Evolutionary conservation across 352 stramenopile genomes (phyloP), one percentile per base, ranked within the genome.

Genomic region (Pythium phragmiticola): DNA sequence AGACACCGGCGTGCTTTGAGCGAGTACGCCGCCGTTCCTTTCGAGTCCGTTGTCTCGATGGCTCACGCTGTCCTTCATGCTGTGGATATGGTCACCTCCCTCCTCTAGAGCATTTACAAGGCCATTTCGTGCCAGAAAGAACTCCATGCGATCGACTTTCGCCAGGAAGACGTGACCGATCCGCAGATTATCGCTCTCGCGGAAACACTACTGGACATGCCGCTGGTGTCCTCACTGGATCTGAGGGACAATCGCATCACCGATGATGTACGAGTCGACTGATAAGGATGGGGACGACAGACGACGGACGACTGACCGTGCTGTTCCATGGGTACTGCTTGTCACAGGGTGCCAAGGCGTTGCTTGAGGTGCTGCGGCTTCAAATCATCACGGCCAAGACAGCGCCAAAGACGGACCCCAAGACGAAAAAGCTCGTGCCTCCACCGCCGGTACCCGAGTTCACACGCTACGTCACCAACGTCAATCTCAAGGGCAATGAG

Each of bases 71-170:
- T 9, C 6, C 14, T 42, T 42, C 37, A 16, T 42, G 37, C 37
- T 12, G 37, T 42, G 14, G 9, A 42, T 42, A 9, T 42, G 2
- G 4, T 30, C 4, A 5, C 26, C 2, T 42, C 9, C 17, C 16
- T 26, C 16, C 7, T 26, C 0, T 37, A 93, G 84, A 91, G 79
- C 51, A 82, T 94, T 52, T 93, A 92, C 69, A 94, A 92, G 60
- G 82, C 84, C 6, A 93, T 94, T 47, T 90, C 86, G 39, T 82
- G 82, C 17, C 86, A 93, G 57, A 89, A 90, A 63, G 81, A 93
- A 39, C 60, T 94, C 8, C 72, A 89, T 49, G 77, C 69, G 6
- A 62, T 89, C 23, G 84, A 94, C 69, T 93, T 91, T 57, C 77
- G 76, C 3, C 78, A 90, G 52, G 82, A 92, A 75, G 81, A 91